phyloP scores from a whole-genome alignment of 176 grass and related monocot species.

The Bromus sterilis region DNA sequence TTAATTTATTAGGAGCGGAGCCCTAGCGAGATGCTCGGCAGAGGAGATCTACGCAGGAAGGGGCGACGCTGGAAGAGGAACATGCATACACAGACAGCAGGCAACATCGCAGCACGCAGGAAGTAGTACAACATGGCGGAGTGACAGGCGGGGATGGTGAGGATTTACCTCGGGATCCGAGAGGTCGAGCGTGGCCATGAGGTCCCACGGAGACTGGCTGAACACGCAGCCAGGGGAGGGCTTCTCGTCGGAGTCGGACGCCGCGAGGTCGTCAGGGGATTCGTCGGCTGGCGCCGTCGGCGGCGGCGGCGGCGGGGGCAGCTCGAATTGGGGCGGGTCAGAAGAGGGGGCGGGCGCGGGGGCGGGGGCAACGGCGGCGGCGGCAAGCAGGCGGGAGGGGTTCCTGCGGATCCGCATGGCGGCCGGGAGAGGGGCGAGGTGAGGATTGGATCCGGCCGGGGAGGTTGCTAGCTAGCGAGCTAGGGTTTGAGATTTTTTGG shows the following conservation, averaged over 20 bases:
- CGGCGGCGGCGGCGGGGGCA: neutral
- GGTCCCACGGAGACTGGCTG: constrained; percentile 39
- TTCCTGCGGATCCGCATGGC: constrained; percentile 41
- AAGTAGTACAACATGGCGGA: too few species aligned
- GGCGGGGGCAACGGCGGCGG: neutral
- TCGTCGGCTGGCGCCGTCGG: neutral
- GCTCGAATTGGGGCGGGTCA: neutral
- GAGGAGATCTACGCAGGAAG: too few species aligned
- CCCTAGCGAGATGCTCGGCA: too few species aligned
- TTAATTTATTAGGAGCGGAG: too few species aligned
- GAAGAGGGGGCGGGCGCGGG: neutral
- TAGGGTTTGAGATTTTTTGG: too few species aligned
- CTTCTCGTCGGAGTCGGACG: neutral
- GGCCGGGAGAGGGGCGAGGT: neutral
- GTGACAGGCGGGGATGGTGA: neutral
- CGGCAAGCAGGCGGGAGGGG: constrained; percentile 26
- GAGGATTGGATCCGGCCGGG: too few species aligned
- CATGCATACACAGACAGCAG: too few species aligned
- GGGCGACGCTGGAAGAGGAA: too few species aligned
- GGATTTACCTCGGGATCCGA: constrained; percentile 17
- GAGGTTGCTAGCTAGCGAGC: too few species aligned
- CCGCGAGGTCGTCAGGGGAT: neutral
- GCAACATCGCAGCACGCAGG: too few species aligned
- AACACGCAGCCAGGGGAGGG: constrained; percentile 10
- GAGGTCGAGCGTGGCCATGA: constrained; percentile 4